A percentile compares a stretch with the other conserved stretches of the same genome.
These are phyloP conservation scores for Plantago ovata DNA, from an alignment of 257 asterid species.

Conservation along the genomic window DNA sequence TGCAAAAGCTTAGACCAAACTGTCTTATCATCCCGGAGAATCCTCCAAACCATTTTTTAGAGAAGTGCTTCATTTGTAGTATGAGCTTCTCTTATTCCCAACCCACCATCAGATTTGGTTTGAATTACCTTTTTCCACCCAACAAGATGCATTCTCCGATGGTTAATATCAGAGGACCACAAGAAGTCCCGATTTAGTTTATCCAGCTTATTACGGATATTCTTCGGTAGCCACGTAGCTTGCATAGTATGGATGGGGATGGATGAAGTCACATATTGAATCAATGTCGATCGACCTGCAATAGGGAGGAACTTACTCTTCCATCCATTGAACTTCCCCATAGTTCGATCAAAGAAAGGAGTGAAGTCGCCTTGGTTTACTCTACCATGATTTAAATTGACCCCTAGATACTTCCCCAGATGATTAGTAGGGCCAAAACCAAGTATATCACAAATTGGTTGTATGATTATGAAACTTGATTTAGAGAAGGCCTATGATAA, in stretches of 20 bases:
- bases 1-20: too few species aligned
- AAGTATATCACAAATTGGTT: background rate
- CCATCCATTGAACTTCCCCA: background rate
- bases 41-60: too few species aligned
- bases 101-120: too few species aligned
- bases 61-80: too few species aligned
- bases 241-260: conserved; percentile 2
- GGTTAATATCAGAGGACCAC: background rate
- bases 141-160: background rate
- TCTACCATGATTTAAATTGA: background rate
- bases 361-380: background rate
- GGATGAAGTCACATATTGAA: background rate
- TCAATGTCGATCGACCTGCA: background rate
- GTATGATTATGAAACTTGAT: background rate
- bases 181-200: background rate
- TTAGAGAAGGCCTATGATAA: too few species aligned
- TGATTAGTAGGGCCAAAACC: background rate
- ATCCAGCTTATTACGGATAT: background rate
- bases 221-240: background rate
- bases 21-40: too few species aligned
- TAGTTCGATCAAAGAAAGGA: background rate
- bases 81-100: too few species aligned
- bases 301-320: background rate
- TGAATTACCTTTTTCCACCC: too few species aligned
- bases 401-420: conserved; percentile 5